These are phyloP conservation scores for Solanum megistacrolobum DNA, from an alignment of 257 asterid genomes.

Conservation along the genomic window DNA sequence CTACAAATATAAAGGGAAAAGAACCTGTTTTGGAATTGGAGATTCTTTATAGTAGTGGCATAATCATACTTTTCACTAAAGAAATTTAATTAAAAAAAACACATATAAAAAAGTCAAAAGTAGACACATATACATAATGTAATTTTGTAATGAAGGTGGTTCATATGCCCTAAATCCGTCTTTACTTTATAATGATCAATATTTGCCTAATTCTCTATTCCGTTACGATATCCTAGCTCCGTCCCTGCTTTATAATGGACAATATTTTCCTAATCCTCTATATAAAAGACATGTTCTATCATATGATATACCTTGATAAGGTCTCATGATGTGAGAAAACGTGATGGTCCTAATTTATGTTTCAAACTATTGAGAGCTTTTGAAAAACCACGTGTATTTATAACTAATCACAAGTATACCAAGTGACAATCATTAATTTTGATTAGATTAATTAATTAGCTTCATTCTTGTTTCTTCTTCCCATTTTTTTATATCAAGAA, in stretches of 20 bases:
- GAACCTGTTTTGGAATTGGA: not conserved
- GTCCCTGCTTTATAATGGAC: not conserved
- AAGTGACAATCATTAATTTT: not conserved
- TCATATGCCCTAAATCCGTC: not conserved
- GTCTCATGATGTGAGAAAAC: not conserved
- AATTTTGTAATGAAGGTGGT: too few species aligned
- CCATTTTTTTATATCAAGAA: not conserved
- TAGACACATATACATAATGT: too few species aligned
- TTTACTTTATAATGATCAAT: too few species aligned
- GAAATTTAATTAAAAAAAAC: not conserved
- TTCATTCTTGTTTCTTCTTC: not conserved
- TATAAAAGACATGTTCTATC: not conserved
- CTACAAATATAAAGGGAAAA: not conserved
- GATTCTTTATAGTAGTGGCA: not conserved
- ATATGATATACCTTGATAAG: not conserved
- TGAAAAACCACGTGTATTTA: not conserved
- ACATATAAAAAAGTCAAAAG: too few species aligned
- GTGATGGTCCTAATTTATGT: not conserved
- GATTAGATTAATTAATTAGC: not conserved
- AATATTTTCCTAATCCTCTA: not conserved
- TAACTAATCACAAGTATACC: not conserved
- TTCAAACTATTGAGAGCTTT: not conserved
- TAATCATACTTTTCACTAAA: not conserved
- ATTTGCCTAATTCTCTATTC: not conserved
- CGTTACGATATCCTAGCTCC: not conserved